phyloP scores from a whole-genome alignment of 2,329 filamentous ascomycete genomes.

The Cadophora malorum region DNA sequence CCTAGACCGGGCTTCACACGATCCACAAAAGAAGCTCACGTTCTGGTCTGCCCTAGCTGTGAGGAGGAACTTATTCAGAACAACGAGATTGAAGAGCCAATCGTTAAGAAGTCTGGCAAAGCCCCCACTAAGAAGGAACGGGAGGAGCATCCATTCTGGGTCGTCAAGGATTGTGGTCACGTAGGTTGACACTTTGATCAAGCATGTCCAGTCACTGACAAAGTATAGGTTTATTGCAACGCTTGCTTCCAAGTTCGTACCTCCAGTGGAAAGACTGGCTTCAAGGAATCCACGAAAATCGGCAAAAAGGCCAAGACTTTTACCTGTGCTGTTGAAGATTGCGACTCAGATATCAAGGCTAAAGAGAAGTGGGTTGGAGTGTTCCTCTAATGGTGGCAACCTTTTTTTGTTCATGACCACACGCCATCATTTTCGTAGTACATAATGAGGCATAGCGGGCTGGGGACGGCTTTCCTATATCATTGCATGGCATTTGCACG shows the following conservation, averaged over 20 bases:
- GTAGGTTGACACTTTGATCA: constrained; percentile 58
- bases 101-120: constrained; percentile 53
- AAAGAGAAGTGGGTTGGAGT: constrained; percentile 69
- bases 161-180: constrained; percentile 89
- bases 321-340: constrained; percentile 63
- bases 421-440: constrained; percentile 21
- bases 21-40: constrained; percentile 72
- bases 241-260: constrained; percentile 63
- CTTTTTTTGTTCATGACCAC: constrained; percentile 3
- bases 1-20: constrained; percentile 81
- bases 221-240: constrained; percentile 64
- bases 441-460: constrained; percentile 28
- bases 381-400: constrained; percentile 48
- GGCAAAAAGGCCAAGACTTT: constrained; percentile 47
- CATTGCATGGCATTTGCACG: constrained; percentile 34
- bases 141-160: constrained; percentile 87
- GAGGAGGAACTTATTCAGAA: constrained; percentile 82
- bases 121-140: constrained; percentile 57
- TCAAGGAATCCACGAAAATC: constrained; percentile 42
- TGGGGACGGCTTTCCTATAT: constrained; percentile 6
- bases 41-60: constrained; percentile 86
- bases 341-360: constrained; percentile 57
- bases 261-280: constrained; percentile 47
- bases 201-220: constrained; percentile 35
- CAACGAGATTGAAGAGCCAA: constrained; percentile 42